These are phyloP conservation scores for Begonia masoniana DNA, from an alignment of 306 rosid species.

Conservation along the genomic window DNA sequence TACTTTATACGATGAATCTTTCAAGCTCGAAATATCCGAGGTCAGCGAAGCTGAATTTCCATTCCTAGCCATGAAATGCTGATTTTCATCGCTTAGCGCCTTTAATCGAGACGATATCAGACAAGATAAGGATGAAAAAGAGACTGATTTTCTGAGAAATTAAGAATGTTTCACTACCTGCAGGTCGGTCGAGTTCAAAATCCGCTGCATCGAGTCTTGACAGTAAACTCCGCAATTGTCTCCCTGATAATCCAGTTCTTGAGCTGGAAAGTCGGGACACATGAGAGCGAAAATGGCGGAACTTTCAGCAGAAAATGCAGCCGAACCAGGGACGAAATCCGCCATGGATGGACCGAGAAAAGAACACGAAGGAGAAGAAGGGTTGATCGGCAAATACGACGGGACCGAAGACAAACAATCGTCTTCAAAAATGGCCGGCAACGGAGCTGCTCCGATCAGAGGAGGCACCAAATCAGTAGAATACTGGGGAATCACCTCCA, in stretches of 20 bases:
- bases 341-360: slow-evolving; percentile 42
- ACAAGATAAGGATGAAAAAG: too few species aligned
- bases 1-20: slow-evolving; percentile 58
- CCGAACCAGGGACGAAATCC: slow-evolving; percentile 41
- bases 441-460: slow-evolving; percentile 27
- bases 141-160: too few species aligned
- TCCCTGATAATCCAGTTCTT: slow-evolving; percentile 63
- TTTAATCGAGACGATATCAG: slow-evolving; percentile 5
- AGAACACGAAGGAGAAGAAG: slow-evolving; percentile 52
- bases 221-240: slow-evolving; percentile 50
- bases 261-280: slow-evolving; percentile 52
- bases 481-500: slow-evolving; percentile 43
- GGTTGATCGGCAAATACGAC: slow-evolving; percentile 43
- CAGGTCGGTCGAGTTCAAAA: slow-evolving; percentile 52
- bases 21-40: slow-evolving; percentile 57
- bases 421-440: slow-evolving; percentile 46
- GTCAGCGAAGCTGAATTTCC: slow-evolving; percentile 42
- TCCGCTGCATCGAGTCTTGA: slow-evolving; percentile 39
- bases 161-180: slow-evolving; percentile 34
- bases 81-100: slow-evolving; percentile 49
- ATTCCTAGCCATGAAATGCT: slow-evolving; percentile 40
- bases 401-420: slow-evolving; percentile 65
- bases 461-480: slow-evolving; percentile 20
- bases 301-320: slow-evolving; percentile 37
- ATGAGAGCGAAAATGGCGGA: slow-evolving; percentile 42